Base-by-base conservation (phyloP, 257 asterid species). In the Knoxia roxburghii region DNA sequence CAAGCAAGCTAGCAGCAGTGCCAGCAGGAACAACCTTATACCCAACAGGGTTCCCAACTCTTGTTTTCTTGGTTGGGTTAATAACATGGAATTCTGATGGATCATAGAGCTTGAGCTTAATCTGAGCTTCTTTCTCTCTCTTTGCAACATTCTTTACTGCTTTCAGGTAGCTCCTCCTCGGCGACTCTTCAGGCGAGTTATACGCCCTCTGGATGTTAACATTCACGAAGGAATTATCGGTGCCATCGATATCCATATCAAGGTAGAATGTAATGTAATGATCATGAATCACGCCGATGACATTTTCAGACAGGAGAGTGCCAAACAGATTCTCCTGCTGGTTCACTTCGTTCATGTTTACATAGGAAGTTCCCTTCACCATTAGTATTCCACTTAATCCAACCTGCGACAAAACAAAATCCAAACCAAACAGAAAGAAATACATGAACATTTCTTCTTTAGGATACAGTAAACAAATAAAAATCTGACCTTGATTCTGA, bases 1-100 rank as follows among this genome's bases (percentile, higher is more conserved):
- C 97, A 20, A 93, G 96, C 75, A 93, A 62, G 76, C 96, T 93
- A 33, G 97, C 99, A 0, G 99, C 99, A 0, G 91, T 93, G 35
- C 90, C 97, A 5, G 86, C 85, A 2, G 99, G 92, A 4, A 93
- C 95, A 20, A 93, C 74, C 83, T 93, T 93, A 73, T 93, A 93
- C 2, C 99, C 99, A 7, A 79, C 89, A 7, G 89, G 85, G 68
- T 93, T 93, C 35, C 99, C 99, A 9, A 90, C 88, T 56, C 80
- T 81, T 0, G 92, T 72, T 75, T 21, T 74, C 84, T 85, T 90
- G 72, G 81, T 79, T 0, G 94, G 94, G 61, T 93, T 93, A 67
- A 93, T 61, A 32, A 93, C 85, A 14, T 93, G 99, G 79, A 86
- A 93, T 67, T 93, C 99, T 0, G 96, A 86, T 3, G 99, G 99